phyloP scores from a whole-genome alignment of 371 early-diverging fungal genomes.

The Lichtheimia corymbifera region DNA sequence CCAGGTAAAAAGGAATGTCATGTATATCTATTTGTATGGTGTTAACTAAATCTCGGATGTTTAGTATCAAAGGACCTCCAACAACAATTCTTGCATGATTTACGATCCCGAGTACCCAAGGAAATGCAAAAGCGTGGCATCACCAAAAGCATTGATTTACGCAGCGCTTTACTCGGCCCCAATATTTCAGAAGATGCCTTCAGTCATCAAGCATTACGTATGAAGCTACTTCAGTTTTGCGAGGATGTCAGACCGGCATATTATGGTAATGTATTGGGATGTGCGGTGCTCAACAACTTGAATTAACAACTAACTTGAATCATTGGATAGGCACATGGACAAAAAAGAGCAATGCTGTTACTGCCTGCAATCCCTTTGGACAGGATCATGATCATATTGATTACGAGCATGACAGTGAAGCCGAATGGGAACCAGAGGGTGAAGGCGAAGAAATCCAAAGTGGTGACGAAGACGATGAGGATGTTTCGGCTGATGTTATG shows the following conservation, averaged over 20 bases:
- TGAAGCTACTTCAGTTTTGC: slow-evolving; percentile 73
- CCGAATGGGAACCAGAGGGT: slow-evolving; percentile 90
- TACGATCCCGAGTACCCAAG: slow-evolving; percentile 8
- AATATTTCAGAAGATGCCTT: slow-evolving; percentile 13
- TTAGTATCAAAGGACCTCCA: slow-evolving; percentile 16
- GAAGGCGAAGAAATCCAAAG: slow-evolving; percentile 86
- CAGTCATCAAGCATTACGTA: slow-evolving; percentile 27
- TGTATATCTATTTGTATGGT: too few species aligned
- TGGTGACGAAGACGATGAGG: slow-evolving; percentile 76
- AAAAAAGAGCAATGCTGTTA: slow-evolving; percentile 56
- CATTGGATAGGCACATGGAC: slow-evolving; percentile 69
- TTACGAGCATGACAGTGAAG: slow-evolving; percentile 87
- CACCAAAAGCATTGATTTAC: slow-evolving; percentile 21
- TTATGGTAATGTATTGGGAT: slow-evolving; percentile 52
- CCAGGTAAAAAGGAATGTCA: neutral
- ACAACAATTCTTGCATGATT: slow-evolving; percentile 12
- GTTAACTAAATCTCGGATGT: neutral
- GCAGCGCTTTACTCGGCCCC: slow-evolving; percentile 16
- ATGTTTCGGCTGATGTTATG: slow-evolving; percentile 41
- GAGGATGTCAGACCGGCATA: slow-evolving; percentile 80
- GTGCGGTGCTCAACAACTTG: neutral
- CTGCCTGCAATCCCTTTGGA: slow-evolving; percentile 64
- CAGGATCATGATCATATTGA: slow-evolving; percentile 66
- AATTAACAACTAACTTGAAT: neutral
- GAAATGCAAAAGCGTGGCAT: slow-evolving; percentile 16